phyloP scores from a whole-genome alignment of 305 asterid species.

The Solanum chacoense region DNA sequence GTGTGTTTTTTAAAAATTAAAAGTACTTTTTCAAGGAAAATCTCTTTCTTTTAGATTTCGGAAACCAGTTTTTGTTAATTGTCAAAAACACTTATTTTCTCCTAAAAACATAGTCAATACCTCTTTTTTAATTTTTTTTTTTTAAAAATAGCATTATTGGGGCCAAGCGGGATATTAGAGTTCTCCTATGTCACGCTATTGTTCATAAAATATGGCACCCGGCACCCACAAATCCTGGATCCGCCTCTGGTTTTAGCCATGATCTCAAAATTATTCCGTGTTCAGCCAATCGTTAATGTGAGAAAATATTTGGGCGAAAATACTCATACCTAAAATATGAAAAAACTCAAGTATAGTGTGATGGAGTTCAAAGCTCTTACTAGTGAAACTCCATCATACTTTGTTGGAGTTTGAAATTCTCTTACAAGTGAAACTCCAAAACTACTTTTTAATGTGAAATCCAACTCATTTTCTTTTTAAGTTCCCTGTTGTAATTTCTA shows the following conservation, averaged over 20 bases:
- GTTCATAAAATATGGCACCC: neutral
- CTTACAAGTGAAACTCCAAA: neutral
- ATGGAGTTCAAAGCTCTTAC: neutral
- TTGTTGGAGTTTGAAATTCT: neutral
- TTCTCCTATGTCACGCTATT: neutral
- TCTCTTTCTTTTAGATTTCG: neutral
- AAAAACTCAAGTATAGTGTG: neutral
- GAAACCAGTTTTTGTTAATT: neutral
- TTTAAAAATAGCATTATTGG: neutral
- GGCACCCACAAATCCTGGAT: neutral
- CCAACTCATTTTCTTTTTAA: neutral
- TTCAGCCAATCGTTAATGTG: neutral
- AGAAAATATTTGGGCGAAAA: neutral
- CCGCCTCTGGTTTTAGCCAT: neutral
- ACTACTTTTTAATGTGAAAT: neutral
- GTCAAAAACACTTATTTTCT: neutral
- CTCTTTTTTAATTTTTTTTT: neutral
- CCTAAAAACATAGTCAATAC: neutral
- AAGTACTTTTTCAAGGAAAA: neutral
- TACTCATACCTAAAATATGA: neutral
- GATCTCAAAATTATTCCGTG: neutral
- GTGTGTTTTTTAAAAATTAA: neutral
- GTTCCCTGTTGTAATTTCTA: neutral
- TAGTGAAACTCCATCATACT: neutral
- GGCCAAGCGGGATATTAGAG: neutral